phyloP scores from a whole-genome alignment of 768 basidiomycete genomes.

The Clathrus columnatus region DNA sequence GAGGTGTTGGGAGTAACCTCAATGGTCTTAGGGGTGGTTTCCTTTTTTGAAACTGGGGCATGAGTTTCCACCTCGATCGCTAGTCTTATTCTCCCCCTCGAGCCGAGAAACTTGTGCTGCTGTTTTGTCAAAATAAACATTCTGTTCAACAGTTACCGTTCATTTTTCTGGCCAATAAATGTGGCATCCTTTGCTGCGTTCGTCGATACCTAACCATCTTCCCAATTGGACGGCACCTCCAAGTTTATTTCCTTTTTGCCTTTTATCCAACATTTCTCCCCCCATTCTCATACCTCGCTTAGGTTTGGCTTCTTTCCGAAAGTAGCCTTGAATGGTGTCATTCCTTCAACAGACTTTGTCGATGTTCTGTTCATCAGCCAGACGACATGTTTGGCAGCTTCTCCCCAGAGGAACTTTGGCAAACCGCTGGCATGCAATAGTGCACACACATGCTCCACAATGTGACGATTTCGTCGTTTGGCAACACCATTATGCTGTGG shows the following conservation, averaged over 20 bases:
- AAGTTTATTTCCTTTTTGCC: constrained; percentile 8
- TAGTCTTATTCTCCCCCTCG: not conserved
- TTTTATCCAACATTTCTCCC: not conserved
- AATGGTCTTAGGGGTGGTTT: not conserved
- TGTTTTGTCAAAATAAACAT: not conserved
- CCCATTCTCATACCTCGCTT: not conserved
- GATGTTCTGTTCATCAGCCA: constrained; percentile 18
- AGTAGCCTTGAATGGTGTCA: constrained; percentile 19
- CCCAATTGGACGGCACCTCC: constrained; percentile 6
- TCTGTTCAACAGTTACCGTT: constrained; percentile 12
- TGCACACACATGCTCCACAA: constrained; percentile 23
- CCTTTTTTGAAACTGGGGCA: not conserved
- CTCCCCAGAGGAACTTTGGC: constrained; percentile 19
- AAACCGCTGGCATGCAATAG: constrained; percentile 24
- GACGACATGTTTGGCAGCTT: constrained; percentile 17
- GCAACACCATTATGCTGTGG: constrained; percentile 37
- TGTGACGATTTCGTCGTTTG: constrained; percentile 29
- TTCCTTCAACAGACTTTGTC: constrained; percentile 14
- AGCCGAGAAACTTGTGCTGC: not conserved
- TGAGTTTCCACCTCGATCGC: not conserved
- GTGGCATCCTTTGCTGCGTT: not conserved
- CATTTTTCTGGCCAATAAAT: constrained; percentile 17
- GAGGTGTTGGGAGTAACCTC: not conserved
- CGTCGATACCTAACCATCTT: constrained; percentile 12
- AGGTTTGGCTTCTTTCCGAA: too few species aligned